These are phyloP conservation scores for Xylaria palmicola DNA, from an alignment of 495 filamentous ascomycete genomes.

Conservation along the genomic window DNA sequence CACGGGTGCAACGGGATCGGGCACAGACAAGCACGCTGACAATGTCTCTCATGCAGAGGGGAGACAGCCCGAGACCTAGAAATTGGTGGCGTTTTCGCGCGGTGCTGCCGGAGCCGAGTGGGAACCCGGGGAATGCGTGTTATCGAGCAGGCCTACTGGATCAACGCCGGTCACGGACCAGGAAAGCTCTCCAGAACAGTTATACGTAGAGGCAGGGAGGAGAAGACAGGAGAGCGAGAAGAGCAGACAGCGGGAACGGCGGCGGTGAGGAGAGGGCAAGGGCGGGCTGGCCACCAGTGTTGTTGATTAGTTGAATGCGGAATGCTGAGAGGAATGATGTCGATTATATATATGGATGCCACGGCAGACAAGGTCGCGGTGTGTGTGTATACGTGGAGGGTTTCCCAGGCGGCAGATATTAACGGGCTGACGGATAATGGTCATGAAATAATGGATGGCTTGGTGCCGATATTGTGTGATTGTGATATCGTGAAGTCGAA, in stretches of 20 bases:
- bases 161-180: not conserved
- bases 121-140: not conserved
- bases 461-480: not conserved
- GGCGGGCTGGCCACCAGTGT: not conserved
- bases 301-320: not conserved
- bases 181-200: not conserved
- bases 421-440: not conserved
- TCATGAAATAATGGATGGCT: not conserved
- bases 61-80: not conserved
- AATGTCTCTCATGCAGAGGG: not conserved
- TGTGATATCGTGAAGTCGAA: constrained; percentile 5
- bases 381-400: not conserved
- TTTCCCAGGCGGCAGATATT: not conserved
- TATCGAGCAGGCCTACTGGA: not conserved
- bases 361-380: not conserved
- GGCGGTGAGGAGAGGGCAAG: not conserved
- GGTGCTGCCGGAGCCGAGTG: not conserved
- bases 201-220: not conserved
- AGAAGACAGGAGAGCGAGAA: not conserved
- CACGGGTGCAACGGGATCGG: not conserved
- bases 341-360: not conserved
- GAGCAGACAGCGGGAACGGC: not conserved
- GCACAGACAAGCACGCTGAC: not conserved
- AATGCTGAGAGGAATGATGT: not conserved
- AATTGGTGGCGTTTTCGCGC: not conserved